A percentile compares a stretch with the other conserved stretches of the same genome.
Conservation (phyloP, 495 filamentous ascomycete genomes). For the Penicillium lagena region DNA sequence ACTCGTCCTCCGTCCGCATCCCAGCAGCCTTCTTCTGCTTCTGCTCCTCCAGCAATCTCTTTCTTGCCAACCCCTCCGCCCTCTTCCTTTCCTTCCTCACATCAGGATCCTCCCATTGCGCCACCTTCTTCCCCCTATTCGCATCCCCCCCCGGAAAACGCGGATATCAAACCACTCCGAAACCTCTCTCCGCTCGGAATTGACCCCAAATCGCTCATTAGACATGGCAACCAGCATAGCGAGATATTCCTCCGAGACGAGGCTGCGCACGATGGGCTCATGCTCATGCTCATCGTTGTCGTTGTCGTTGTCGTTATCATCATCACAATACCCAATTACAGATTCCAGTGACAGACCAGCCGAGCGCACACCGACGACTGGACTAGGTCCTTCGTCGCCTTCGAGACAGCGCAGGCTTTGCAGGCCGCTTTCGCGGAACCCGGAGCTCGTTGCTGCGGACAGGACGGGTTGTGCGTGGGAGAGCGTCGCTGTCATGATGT, state of each 20-base stretch:
- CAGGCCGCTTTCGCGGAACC: conserved; percentile 86
- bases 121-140: conserved; percentile 15
- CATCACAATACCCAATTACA: conserved; percentile 55
- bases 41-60: conserved; percentile 23
- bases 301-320: conserved; percentile 16
- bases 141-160: conserved; percentile 12
- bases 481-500: conserved; percentile 69
- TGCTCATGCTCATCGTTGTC: conserved; percentile 17
- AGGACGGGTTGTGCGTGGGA: conserved; percentile 66
- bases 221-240: conserved; percentile 57
- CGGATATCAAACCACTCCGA: conserved; percentile 17
- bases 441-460: conserved; percentile 66
- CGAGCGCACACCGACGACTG: conserved; percentile 78
- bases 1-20: conserved; percentile 8
- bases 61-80: conserved; percentile 51
- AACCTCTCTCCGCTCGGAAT: conserved; percentile 66
- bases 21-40: conserved; percentile 21
- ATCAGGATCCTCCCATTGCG: conserved; percentile 53
- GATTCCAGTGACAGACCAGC: conserved; percentile 74
- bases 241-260: conserved; percentile 55
- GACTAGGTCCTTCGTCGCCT: conserved; percentile 34
- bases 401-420: conserved; percentile 35
- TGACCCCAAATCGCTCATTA: conserved; percentile 72
- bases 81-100: conserved; percentile 53
- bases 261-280: conserved; percentile 26